Evolutionary conservation across 371 early-diverging fungal species (phyloP), one percentile per base, ranked within the genome.

Genomic region (Zychaea mexicana): DNA sequence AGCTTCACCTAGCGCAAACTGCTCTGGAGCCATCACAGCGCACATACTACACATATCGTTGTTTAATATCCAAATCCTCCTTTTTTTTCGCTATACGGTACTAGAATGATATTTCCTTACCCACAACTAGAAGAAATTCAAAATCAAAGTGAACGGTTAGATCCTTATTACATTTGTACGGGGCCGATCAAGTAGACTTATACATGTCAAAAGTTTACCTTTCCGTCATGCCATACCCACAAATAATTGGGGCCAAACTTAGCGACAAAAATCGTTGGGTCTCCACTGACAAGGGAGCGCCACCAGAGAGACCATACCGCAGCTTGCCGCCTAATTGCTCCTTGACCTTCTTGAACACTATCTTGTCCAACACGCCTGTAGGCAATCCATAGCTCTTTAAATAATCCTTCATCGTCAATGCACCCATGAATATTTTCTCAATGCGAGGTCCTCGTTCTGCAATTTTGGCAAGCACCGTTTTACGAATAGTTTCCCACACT

Each of bases 401-500:
- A 62, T 67, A 62, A 61, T 74, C 78, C 70, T 92, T 92, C 46
- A 81, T 74, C 31, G 78, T 73, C 32, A 82, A 74, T 1, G 88
- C 87, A 9, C 65, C 57, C 52, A 77, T 56, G 63, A 92, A 92
- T 10, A 92, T 75, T 22, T 61, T 64, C 36, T 68, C 59, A 17
- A 67, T 60, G 2, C 65, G 66, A 7, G 68, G 64, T 7, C 68
- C 67, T 12, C 68, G 52, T 22, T 56, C 47, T 2, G 62, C 65
- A 30, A 92, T 74, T 60, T 87, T 85, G 65, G 77, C 79, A 31
- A 81, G 73, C 28, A 91, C 85, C 8, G 86, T 87, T 63, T 88
- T 90, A 47, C 92, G 88, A 68, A 96, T 91, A 24, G 88, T 85
- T 64, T 92, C 91, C 93, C 93, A 92, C 27, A 93, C 93, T 33